Percentiles rank a stretch among this genome's conserved stretches.
Evolutionary conservation across 352 stramenopile genomes (phyloP).

Genomic region (Globisporangium acanthophoron): DNA sequence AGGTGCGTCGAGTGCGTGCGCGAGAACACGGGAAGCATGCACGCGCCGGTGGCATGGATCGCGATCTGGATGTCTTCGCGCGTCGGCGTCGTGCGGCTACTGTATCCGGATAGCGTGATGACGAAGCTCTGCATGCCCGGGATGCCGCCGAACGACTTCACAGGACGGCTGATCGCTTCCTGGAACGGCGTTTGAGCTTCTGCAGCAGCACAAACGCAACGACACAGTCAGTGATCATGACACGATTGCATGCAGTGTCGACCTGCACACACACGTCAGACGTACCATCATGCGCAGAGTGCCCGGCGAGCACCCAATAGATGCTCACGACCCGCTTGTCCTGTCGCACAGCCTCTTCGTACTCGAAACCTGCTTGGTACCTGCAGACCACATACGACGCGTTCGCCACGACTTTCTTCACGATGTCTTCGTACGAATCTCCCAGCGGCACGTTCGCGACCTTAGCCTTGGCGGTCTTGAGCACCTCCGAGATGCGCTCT

Average conservation of each 20-base stretch:
- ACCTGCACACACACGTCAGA: not conserved
- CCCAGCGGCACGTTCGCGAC: conserved; percentile 72
- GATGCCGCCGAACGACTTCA: conserved; percentile 65
- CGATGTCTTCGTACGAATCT: conserved; percentile 69
- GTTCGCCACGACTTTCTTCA: conserved; percentile 72
- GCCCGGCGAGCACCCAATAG: conserved; percentile 69
- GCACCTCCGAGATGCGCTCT: conserved; percentile 54
- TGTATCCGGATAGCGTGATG: conserved; percentile 82
- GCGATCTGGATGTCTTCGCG: conserved; percentile 82
- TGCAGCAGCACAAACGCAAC: not conserved
- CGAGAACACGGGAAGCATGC: conserved; percentile 77
- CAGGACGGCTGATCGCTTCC: conserved; percentile 48
- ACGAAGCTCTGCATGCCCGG: conserved; percentile 75
- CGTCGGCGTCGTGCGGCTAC: conserved; percentile 60
- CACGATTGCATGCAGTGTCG: not conserved
- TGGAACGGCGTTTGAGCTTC: conserved; percentile 26
- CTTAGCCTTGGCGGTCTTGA: conserved; percentile 69
- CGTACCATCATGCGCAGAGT: conserved; percentile 27
- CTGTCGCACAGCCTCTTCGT: conserved; percentile 65
- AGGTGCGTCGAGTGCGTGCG: conserved; percentile 79
- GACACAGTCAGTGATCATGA: not conserved
- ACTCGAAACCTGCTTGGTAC: conserved; percentile 78
- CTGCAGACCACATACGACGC: conserved; percentile 78
- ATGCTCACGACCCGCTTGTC: conserved; percentile 73
- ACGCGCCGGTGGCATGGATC: conserved; percentile 78